Percentiles rank a stretch among this genome's conserved stretches.
These are phyloP conservation scores for Hemerocallis citrina DNA, from an alignment of 106 monocot genomes.

Conservation along the genomic window DNA sequence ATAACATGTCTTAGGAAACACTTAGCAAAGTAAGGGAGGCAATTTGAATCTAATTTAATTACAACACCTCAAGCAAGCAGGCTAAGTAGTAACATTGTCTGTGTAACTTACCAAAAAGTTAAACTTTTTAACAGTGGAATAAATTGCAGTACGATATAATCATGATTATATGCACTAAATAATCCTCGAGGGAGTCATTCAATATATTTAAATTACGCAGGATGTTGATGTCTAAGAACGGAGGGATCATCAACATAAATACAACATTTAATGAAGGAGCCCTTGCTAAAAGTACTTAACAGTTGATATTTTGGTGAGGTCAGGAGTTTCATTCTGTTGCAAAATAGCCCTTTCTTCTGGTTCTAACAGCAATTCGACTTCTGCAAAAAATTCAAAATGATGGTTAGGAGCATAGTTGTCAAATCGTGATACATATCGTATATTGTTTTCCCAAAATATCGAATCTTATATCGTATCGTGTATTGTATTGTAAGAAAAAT, in stretches of 20 bases:
- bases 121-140: not conserved
- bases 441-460: too few relatives aligned
- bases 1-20: not conserved
- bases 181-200: not conserved
- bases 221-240: not conserved
- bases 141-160: not conserved
- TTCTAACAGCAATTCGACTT: conserved; percentile 48
- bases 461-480: too few relatives aligned
- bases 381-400: conserved; percentile 25
- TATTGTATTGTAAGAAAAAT: too few relatives aligned
- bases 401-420: not conserved
- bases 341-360: conserved; percentile 76
- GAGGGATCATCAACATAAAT: not conserved
- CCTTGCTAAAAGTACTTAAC: conserved; percentile 32
- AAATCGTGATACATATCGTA: too few relatives aligned
- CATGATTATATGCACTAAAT: not conserved
- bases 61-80: not conserved
- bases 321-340: conserved; percentile 39
- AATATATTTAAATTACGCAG: not conserved
- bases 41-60: not conserved
- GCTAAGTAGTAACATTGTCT: not conserved
- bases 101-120: not conserved
- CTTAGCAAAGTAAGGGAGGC: not conserved
- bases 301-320: conserved; percentile 71
- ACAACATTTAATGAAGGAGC: not conserved